A percentile compares a stretch with the other conserved stretches of the same genome.
These are phyloP conservation scores for Trichoderma gamsii DNA, from an alignment of 495 filamentous ascomycete species.

Conservation along the genomic window DNA sequence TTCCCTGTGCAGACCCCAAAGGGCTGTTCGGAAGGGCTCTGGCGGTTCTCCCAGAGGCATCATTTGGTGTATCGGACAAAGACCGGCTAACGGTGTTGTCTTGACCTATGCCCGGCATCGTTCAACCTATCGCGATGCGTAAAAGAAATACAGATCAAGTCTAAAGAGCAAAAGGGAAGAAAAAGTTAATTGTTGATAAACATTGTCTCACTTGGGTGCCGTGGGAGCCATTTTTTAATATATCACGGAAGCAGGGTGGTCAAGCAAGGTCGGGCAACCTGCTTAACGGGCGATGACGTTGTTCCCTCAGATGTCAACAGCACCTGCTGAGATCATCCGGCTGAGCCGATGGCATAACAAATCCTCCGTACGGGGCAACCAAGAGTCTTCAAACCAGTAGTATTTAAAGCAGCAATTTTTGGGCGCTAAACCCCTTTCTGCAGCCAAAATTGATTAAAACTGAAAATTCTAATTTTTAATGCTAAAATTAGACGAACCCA, in stretches of 20 bases:
- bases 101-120: background rate
- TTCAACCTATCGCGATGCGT: background rate
- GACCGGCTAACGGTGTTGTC: background rate
- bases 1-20: background rate
- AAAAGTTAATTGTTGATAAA: background rate
- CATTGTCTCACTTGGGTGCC: background rate
- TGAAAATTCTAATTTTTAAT: background rate
- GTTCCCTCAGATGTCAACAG: background rate
- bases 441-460: background rate
- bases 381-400: background rate
- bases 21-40: background rate
- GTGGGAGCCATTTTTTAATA: background rate
- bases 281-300: background rate
- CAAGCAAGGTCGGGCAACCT: slow-evolving; percentile 6
- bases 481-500: background rate
- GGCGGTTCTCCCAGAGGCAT: background rate
- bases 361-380: slow-evolving; percentile 1
- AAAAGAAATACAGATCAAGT: background rate
- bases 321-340: background rate
- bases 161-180: background rate
- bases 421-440: too few species aligned
- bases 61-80: background rate
- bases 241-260: background rate
- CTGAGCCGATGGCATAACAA: slow-evolving; percentile 12
- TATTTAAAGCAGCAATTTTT: too few species aligned